phyloP scores from a whole-genome alignment of 306 rosid species.

The Vicia faba region DNA sequence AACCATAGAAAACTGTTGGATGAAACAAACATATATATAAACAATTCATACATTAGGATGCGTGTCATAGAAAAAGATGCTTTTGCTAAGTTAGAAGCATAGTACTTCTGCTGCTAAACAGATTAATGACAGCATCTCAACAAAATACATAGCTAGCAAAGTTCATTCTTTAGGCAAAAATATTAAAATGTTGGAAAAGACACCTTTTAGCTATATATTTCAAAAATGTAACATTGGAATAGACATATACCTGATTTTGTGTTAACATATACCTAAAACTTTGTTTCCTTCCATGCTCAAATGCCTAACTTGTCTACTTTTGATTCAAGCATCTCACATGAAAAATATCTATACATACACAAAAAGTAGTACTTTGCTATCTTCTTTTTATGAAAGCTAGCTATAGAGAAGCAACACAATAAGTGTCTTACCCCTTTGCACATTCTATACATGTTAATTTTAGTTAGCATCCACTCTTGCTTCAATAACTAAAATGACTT shows the following conservation, averaged over 20 bases:
- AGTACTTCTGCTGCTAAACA: conserved; percentile 9
- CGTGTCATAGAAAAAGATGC: background rate
- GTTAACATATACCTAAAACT: conserved; percentile 69
- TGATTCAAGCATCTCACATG: conserved; percentile 64
- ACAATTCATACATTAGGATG: background rate
- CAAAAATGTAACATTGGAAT: conserved; percentile 40
- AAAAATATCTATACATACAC: conserved; percentile 40
- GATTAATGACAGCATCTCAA: background rate
- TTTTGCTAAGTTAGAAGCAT: background rate
- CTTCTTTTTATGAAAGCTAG: conserved; percentile 46
- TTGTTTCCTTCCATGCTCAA: conserved; percentile 61
- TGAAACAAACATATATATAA: background rate
- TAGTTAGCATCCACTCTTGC: conserved; percentile 38
- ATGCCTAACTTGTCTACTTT: conserved; percentile 63
- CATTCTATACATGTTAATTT: conserved; percentile 44
- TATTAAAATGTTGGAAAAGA: conserved; percentile 14
- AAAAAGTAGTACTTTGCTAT: conserved; percentile 38
- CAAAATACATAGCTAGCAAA: conserved; percentile 10
- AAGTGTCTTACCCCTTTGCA: conserved; percentile 43
- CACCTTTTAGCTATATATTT: conserved; percentile 9
- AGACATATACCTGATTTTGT: conserved; percentile 63
- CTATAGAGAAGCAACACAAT: conserved; percentile 36
- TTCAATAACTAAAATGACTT: conserved; percentile 17
- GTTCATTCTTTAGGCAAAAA: background rate
- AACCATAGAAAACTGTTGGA: background rate